Evolutionary conservation across 495 filamentous ascomycete genomes (phyloP).

Genomic region (Penicillium turbatum): DNA sequence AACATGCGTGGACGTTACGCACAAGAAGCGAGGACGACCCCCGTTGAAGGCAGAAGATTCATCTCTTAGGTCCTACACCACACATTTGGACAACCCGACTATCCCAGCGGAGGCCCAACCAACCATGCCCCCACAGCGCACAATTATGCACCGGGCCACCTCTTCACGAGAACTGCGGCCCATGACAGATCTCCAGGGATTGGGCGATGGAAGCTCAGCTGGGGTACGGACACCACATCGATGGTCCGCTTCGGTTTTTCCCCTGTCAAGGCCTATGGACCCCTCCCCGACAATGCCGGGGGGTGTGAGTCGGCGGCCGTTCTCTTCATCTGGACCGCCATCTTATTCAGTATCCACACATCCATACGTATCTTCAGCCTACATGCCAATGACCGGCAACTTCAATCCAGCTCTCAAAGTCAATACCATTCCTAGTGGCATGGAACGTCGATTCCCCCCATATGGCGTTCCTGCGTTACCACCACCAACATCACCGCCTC

Average conservation of each 20-base stretch:
- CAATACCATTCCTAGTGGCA: constrained; percentile 22
- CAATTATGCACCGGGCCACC: constrained; percentile 35
- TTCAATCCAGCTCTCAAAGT: constrained; percentile 32
- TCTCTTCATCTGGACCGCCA: constrained; percentile 37
- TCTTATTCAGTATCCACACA: constrained; percentile 23
- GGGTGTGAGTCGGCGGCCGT: constrained; percentile 31
- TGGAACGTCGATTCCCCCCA: constrained; percentile 28
- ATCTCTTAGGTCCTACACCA: constrained; percentile 34
- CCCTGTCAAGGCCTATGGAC: constrained; percentile 34
- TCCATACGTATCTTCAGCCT: constrained; percentile 30
- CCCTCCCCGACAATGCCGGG: constrained; percentile 26
- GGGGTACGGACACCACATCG: constrained; percentile 26
- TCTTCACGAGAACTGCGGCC: constrained; percentile 45
- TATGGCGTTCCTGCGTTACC: constrained; percentile 30
- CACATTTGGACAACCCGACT: constrained; percentile 29
- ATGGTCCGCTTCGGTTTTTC: constrained; percentile 37
- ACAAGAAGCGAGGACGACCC: constrained; percentile 92
- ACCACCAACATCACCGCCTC: constrained; percentile 35
- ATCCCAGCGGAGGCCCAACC: constrained; percentile 28
- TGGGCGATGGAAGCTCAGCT: constrained; percentile 20
- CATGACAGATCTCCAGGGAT: constrained; percentile 40
- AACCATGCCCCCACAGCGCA: constrained; percentile 22
- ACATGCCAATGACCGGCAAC: constrained; percentile 23
- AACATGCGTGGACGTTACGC: constrained; percentile 89
- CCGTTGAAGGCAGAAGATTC: constrained; percentile 79